Percentiles rank a stretch among this genome's conserved stretches.
Conservation (phyloP, 73 alveolate genomes). For the Halteria grandinella region DNA sequence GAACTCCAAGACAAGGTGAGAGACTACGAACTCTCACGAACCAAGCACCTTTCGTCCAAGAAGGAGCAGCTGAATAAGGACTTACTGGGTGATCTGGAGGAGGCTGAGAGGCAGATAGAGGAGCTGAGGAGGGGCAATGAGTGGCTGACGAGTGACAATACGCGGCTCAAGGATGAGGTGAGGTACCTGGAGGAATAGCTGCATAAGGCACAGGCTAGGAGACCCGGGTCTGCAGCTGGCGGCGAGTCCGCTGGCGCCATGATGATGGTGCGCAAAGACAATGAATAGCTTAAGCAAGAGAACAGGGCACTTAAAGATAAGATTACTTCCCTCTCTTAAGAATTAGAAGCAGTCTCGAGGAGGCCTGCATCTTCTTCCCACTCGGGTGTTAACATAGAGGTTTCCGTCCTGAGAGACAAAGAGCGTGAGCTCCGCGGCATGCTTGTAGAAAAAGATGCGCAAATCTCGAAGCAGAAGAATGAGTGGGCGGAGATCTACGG, state of each 20-base stretch:
- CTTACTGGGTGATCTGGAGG: slow-evolving; percentile 11
- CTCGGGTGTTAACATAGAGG: too few species aligned
- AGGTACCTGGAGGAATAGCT: background rate
- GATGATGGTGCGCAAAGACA: too few species aligned
- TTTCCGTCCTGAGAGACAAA: background rate
- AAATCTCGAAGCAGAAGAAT: slow-evolving; percentile 34
- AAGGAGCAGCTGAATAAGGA: slow-evolving; percentile 27
- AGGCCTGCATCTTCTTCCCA: too few species aligned
- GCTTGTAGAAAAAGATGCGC: background rate
- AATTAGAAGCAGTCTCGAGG: slow-evolving; percentile 16
- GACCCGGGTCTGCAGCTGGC: too few species aligned
- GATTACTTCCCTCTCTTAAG: slow-evolving; percentile 4
- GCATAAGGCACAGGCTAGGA: too few species aligned
- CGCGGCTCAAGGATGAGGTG: slow-evolving; percentile 13
- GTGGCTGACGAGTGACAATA: slow-evolving; percentile 1
- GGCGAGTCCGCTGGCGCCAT: too few species aligned
- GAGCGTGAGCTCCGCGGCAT: background rate
- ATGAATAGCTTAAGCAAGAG: slow-evolving; percentile 22
- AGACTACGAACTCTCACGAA: background rate
- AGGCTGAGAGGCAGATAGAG: slow-evolving; percentile 18
- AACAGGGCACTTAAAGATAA: slow-evolving; percentile 33
- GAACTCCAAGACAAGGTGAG: slow-evolving; percentile 1
- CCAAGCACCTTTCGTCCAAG: background rate
- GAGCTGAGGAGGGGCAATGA: slow-evolving; percentile 25
- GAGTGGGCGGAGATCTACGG: slow-evolving; percentile 69